These are phyloP conservation scores for Apiotrichum montevideense DNA, from an alignment of 1,284 basidiomycete species.

Conservation along the genomic window DNA sequence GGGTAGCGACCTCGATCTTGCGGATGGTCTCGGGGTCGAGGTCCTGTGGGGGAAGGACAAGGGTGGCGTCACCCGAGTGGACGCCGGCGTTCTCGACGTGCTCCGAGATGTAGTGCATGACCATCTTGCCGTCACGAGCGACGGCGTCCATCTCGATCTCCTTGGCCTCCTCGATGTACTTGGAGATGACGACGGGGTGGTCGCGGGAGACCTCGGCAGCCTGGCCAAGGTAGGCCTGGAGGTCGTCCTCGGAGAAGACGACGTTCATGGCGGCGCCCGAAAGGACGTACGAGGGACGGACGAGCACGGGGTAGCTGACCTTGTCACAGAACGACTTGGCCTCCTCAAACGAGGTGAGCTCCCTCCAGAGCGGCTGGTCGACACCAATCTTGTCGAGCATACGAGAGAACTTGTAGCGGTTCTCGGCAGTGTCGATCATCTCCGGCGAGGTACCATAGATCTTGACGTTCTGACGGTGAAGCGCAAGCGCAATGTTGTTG, in stretches of 20 bases:
- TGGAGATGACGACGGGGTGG: conserved; percentile 96
- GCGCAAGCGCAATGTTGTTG: conserved; percentile 92
- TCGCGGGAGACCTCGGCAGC: conserved; percentile 96
- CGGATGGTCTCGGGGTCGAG: conserved; percentile 92
- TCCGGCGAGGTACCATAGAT: conserved; percentile 98
- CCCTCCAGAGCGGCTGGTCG: conserved; percentile 96
- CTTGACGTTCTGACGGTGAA: conserved; percentile 93
- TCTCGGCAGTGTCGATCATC: conserved; percentile 99
- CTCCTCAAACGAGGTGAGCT: conserved; percentile 84
- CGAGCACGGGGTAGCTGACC: conserved; percentile 91
- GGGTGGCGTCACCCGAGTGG: conserved; percentile 93
- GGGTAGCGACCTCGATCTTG: conserved; percentile 92
- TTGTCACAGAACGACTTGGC: conserved; percentile 81
- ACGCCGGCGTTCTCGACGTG: conserved; percentile 99
- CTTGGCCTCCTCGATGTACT: conserved; percentile 98
- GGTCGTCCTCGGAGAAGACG: conserved; percentile 85
- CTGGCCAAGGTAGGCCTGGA: conserved; percentile 85
- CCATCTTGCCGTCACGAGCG: conserved; percentile 91
- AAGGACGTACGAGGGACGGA: conserved; percentile 94
- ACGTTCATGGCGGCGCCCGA: conserved; percentile 99
- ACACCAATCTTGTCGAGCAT: conserved; percentile 95
- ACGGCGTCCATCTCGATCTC: conserved; percentile 99
- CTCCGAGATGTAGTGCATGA: conserved; percentile 99
- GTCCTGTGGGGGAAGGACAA: conserved; percentile 96
- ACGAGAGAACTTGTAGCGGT: conserved; percentile 98